phyloP scores from a whole-genome alignment of 768 basidiomycete genomes.

The Albatrellus ellisii region DNA sequence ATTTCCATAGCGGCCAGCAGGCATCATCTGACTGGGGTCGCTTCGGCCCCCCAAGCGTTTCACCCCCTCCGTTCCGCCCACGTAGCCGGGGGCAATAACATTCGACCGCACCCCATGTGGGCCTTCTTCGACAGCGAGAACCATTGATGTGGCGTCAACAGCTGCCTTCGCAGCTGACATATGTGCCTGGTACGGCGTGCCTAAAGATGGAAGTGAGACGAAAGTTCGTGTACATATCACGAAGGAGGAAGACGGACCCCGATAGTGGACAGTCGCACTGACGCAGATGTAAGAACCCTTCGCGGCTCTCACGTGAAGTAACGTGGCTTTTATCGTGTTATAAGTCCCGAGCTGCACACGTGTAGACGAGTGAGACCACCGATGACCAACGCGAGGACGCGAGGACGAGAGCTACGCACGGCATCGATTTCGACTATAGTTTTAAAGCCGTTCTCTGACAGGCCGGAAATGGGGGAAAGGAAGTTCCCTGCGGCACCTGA shows the following conservation, averaged over 20 bases:
- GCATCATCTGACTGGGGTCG: background rate
- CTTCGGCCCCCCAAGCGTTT: slow-evolving; percentile 30
- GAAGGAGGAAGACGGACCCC: slow-evolving; percentile 29
- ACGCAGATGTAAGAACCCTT: slow-evolving; percentile 83
- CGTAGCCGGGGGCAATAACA: slow-evolving; percentile 75
- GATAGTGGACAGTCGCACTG: slow-evolving; percentile 80
- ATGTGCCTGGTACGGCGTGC: slow-evolving; percentile 78
- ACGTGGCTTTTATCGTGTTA: slow-evolving; percentile 89
- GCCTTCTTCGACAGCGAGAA: slow-evolving; percentile 88
- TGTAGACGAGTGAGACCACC: background rate
- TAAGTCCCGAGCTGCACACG: slow-evolving; percentile 67
- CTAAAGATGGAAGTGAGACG: slow-evolving; percentile 23
- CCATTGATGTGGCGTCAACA: slow-evolving; percentile 78
- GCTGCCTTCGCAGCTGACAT: slow-evolving; percentile 93
- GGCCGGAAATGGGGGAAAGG: slow-evolving; percentile 67
- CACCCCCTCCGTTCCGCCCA: slow-evolving; percentile 64
- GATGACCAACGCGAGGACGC: background rate
- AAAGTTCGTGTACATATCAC: background rate
- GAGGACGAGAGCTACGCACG: slow-evolving; percentile 26
- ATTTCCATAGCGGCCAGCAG: slow-evolving; percentile 41
- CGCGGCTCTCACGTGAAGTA: slow-evolving; percentile 54
- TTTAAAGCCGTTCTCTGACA: slow-evolving; percentile 84
- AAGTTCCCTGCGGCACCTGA: slow-evolving; percentile 95
- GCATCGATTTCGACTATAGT: slow-evolving; percentile 94
- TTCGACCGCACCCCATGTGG: slow-evolving; percentile 90